These are phyloP conservation scores for Bolboschoenoplectus hybrid DNA, from an alignment of 202 grass and related monocot genomes.

Conservation along the genomic window DNA sequence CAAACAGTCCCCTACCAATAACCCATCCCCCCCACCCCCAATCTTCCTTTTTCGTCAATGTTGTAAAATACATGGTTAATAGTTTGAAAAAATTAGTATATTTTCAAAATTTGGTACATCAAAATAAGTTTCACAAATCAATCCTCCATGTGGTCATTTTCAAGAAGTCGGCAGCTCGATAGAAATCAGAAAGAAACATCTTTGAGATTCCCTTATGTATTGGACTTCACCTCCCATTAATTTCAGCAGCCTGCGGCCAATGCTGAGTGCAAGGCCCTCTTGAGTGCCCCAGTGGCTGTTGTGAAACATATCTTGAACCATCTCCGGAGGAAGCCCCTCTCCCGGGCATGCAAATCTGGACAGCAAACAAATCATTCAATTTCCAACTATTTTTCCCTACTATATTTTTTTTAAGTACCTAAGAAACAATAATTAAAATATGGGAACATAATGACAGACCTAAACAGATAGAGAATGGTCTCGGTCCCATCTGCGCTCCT, in stretches of 20 bases:
- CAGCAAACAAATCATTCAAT: conserved; percentile 28
- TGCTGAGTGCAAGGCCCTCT: conserved; percentile 83
- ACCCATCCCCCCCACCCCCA: too few species aligned
- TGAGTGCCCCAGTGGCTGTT: conserved; percentile 75
- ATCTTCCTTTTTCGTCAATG: neutral
- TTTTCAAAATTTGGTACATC: conserved; percentile 25
- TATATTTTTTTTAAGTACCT: conserved; percentile 29
- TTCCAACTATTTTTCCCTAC: neutral
- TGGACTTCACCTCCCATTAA: conserved; percentile 95
- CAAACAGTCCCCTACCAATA: too few species aligned
- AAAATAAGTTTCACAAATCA: conserved; percentile 29
- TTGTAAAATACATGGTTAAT: conserved; percentile 18
- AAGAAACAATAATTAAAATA: conserved; percentile 17
- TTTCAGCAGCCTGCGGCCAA: conserved; percentile 88
- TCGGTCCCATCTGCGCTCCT: conserved; percentile 65
- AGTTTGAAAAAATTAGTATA: neutral
- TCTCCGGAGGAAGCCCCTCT: conserved; percentile 80
- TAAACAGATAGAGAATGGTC: conserved; percentile 73
- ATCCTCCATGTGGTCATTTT: conserved; percentile 43
- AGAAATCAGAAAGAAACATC: conserved; percentile 80
- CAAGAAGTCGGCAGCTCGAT: conserved; percentile 67
- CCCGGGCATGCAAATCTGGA: conserved; percentile 84
- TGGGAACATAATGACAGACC: conserved; percentile 51
- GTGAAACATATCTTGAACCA: conserved; percentile 97
- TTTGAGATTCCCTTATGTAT: conserved; percentile 93